Conservation (phyloP, 257 asterid genomes). For the Solanum acaule region DNA sequence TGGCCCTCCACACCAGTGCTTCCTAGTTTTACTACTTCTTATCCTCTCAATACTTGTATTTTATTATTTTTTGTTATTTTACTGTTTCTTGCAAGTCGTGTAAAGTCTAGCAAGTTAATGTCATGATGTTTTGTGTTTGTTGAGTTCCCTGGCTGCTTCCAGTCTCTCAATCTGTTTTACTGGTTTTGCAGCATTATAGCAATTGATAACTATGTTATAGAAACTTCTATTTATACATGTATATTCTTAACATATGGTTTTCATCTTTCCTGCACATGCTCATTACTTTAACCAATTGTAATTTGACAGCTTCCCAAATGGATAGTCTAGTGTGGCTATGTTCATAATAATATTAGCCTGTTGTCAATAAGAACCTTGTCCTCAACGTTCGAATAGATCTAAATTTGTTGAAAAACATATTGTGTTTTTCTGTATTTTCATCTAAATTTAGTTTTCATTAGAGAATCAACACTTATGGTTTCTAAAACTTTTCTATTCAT, state of each 20-base stretch:
- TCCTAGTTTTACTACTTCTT: not conserved
- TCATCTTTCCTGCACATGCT: not conserved
- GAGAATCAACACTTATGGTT: no score
- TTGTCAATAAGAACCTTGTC: not conserved
- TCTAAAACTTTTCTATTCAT: not conserved
- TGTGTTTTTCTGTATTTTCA: not conserved
- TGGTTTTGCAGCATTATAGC: not conserved
- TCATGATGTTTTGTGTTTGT: not conserved
- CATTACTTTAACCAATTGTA: not conserved
- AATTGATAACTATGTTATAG: not conserved
- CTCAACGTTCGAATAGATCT: not conserved
- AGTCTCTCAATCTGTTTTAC: not conserved
- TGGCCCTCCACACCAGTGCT: slow-evolving; percentile 55
- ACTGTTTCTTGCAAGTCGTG: not conserved
- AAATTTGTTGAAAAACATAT: no score
- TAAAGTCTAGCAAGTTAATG: not conserved
- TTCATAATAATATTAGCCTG: not conserved
- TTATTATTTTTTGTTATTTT: not conserved
- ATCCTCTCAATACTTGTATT: not conserved
- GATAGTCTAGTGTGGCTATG: not conserved
- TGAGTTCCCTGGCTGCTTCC: not conserved
- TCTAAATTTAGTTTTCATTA: not conserved
- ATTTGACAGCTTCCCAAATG: not conserved
- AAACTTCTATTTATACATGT: not conserved
- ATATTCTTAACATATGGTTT: not conserved